phyloP scores from a whole-genome alignment of 805 yeast genomes.

The Nakazawaea siamensis region DNA sequence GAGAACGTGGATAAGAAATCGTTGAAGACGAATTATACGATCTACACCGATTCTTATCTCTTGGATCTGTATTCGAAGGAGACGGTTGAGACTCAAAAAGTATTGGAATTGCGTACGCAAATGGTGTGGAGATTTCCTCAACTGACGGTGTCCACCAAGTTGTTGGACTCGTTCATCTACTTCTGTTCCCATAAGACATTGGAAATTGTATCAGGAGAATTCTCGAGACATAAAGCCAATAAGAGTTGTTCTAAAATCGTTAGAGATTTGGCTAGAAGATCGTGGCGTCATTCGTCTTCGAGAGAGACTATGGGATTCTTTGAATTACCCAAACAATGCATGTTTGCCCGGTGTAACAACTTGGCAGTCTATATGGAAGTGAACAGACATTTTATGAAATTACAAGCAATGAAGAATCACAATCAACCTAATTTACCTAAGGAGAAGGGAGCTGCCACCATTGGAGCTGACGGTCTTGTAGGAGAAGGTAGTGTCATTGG shows the following conservation, averaged over 20 bases:
- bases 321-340: constrained; percentile 59
- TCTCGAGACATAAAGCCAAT: constrained; percentile 18
- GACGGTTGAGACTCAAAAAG: constrained; percentile 63
- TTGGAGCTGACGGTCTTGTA: constrained; percentile 82
- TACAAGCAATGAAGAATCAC: constrained; percentile 39
- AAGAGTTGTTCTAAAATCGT: constrained; percentile 60
- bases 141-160: constrained; percentile 64
- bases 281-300: constrained; percentile 70
- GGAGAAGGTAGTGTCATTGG: constrained; percentile 64
- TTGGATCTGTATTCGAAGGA: constrained; percentile 68
- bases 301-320: constrained; percentile 62
- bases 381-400: constrained; percentile 66
- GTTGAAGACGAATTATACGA: constrained; percentile 58
- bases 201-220: constrained; percentile 34
- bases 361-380: constrained; percentile 83
- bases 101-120: constrained; percentile 72
- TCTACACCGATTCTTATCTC: constrained; percentile 47
- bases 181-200: constrained; percentile 50
- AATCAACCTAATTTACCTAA: constrained; percentile 21
- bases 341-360: constrained; percentile 72
- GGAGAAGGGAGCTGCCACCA: constrained; percentile 56
- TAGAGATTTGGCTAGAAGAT: constrained; percentile 82
- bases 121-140: constrained; percentile 86
- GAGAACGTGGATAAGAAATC: constrained; percentile 76
- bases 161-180: constrained; percentile 68